These are phyloP conservation scores for Ophiostoma triangulosporum DNA, from an alignment of 2,329 filamentous ascomycete genomes.

Conservation along the genomic window DNA sequence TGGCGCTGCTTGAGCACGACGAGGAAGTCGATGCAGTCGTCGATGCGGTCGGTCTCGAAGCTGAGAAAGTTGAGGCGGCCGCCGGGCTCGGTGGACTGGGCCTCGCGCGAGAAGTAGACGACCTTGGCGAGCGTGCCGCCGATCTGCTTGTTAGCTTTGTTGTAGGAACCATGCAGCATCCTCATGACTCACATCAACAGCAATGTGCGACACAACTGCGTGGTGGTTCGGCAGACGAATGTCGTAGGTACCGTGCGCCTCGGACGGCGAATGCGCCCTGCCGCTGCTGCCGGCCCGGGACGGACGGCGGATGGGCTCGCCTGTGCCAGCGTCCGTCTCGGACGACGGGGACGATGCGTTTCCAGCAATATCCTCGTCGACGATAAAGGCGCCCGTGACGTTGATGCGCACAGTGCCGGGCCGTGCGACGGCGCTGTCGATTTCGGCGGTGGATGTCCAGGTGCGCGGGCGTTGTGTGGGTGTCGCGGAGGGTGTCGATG, in stretches of 20 bases:
- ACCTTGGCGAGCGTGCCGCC: conserved; percentile 91
- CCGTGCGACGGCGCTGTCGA: conserved; percentile 46
- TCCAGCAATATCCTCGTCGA: conserved; percentile 56
- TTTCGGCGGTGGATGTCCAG: conserved; percentile 40
- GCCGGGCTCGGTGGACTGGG: conserved; percentile 63
- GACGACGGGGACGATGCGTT: conserved; percentile 9
- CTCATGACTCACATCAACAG: conserved; percentile 84
- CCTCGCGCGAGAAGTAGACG: conserved; percentile 90
- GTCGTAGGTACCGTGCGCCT: conserved; percentile 64
- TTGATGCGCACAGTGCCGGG: conserved; percentile 80
- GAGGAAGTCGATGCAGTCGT: conserved; percentile 88
- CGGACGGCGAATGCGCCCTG: conserved; percentile 20
- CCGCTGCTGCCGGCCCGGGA: conserved; percentile 12
- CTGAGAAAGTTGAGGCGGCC: conserved; percentile 89
- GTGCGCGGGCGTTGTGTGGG: conserved; percentile 21
- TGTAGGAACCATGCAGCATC: background rate
- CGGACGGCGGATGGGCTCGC: background rate
- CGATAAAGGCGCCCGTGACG: conserved; percentile 90
- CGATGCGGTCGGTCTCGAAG: conserved; percentile 91
- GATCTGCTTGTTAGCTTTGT: conserved; percentile 45
- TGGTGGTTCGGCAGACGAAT: conserved; percentile 96
- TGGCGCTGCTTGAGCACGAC: conserved; percentile 73
- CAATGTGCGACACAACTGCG: conserved; percentile 88
- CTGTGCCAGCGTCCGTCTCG: background rate
- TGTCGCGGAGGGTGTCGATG: background rate